Evolutionary conservation across 1,139 yeast species (phyloP).

Genomic region (Saccharomyces hybrid): DNA sequence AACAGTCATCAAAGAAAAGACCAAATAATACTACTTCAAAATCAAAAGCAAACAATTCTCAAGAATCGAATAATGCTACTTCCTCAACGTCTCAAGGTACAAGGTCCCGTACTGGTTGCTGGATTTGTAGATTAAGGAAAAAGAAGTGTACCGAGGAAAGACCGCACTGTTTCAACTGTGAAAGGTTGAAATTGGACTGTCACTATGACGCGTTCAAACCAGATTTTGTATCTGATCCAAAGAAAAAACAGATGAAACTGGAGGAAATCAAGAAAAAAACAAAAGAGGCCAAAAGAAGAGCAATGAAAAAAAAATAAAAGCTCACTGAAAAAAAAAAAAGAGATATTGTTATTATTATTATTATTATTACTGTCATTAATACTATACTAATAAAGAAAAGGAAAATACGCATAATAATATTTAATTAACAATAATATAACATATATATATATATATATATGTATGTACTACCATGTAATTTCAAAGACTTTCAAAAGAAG

Average conservation of each 20-base stretch:
- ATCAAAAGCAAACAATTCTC: not conserved
- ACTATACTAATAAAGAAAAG: not conserved
- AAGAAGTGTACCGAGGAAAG: slow-evolving; percentile 58
- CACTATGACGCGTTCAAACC: slow-evolving; percentile 45
- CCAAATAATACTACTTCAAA: slow-evolving; percentile 5
- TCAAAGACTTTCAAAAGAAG: not conserved
- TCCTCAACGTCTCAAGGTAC: slow-evolving; percentile 20
- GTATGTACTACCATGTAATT: not conserved
- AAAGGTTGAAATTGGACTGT: slow-evolving; percentile 44
- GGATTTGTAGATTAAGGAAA: slow-evolving; percentile 62
- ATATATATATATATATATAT: not conserved
- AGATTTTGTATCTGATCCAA: slow-evolving; percentile 42
- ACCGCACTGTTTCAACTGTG: slow-evolving; percentile 50
- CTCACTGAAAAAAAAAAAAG: slow-evolving; percentile 1
- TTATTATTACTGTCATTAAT: not conserved
- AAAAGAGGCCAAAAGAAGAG: slow-evolving; percentile 31
- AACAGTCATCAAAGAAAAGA: slow-evolving; percentile 1
- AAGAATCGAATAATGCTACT: slow-evolving; percentile 15
- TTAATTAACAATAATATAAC: not conserved
- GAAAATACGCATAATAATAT: not conserved
- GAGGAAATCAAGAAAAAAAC: slow-evolving; percentile 41
- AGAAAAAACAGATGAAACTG: slow-evolving; percentile 38
- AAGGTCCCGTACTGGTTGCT: slow-evolving; percentile 55
- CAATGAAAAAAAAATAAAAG: slow-evolving; percentile 26
- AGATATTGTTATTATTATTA: not conserved